Conservation (phyloP, 257 asterid species). For the Ilex asprella region DNA sequence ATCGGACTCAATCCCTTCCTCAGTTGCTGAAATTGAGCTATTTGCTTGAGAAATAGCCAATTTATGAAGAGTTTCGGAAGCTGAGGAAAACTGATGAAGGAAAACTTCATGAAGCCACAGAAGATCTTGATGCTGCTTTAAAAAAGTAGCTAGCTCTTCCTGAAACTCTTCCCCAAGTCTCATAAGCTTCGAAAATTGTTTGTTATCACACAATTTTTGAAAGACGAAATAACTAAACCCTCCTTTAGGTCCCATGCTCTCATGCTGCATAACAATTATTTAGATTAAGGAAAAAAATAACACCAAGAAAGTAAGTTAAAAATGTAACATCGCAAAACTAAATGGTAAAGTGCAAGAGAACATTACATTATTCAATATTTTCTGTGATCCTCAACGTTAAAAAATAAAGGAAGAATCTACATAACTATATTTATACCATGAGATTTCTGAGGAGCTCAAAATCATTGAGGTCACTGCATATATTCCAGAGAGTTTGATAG, state of each 20-base stretch:
- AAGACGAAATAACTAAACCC: constrained; percentile 90
- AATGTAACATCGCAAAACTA: too few relatives aligned
- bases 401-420: not conserved
- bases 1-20: constrained; percentile 27
- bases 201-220: constrained; percentile 58
- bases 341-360: too few relatives aligned
- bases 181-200: constrained; percentile 68
- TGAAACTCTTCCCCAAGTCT: constrained; percentile 91
- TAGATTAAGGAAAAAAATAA: not conserved
- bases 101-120: constrained; percentile 92
- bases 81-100: constrained; percentile 78
- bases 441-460: constrained; percentile 72
- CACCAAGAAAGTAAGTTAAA: not conserved
- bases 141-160: constrained; percentile 63
- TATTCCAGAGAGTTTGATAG: constrained; percentile 79
- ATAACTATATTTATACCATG: constrained; percentile 48
- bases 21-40: constrained; percentile 25
- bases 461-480: constrained; percentile 69
- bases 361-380: too few relatives aligned
- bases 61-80: constrained; percentile 77
- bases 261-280: constrained; percentile 46
- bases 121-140: constrained; percentile 66
- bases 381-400: not conserved
- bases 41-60: constrained; percentile 62
- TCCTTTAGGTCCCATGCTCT: constrained; percentile 86